Evolutionary conservation across 2,329 filamentous ascomycete genomes (phyloP), one percentile per base, ranked within the genome.

Genomic region (Stagonosporopsis chrysanthemi): DNA sequence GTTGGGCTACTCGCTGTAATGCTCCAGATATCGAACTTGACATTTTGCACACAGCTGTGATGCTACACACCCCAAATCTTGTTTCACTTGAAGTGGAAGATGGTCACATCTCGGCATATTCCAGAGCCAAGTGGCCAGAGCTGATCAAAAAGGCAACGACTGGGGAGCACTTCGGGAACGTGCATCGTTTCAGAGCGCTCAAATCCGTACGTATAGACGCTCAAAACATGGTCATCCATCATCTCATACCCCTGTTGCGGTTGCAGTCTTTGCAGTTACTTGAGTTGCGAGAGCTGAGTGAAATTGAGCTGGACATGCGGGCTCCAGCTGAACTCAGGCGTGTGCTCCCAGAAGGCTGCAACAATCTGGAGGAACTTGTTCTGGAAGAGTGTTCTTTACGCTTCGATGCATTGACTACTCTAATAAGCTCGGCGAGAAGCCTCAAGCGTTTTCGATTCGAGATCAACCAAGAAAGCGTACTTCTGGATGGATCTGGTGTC

Each of bases 41-140:
- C 38, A 51, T 56, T 3, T 22, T 73, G 5, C 63, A 67, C 31
- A 60, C 63, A 8, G 63, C 68, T 8, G 65, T 72, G 4, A 40
- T 73, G 24, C 61, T 73, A 39, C 58, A 62, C 24, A 65, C 65
- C 22, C 66, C 68, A 1, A 69, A 73, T n/a, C 33, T 74, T 9
- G 22, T 31, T 2, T 52, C 46, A 9, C 59, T 69, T 3, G 43
- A 55, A 3, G 56, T 69, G 7, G 59, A 63, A 12, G 63, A 67
- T 33, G 61, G 61, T 22, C 26, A 44, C 6, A 55, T 55, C 15
- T 59, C 56, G 8, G 49, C 56, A 2, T 58, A 60, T 28, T 50
- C 55, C n/a, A 38, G 23, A 9, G 64, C 64, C 1, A 60, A 59
- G 31, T 72, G 69, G 68, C 45, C 67, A 7, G 50, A 65, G 19